Percentiles rank a stretch among this genome's conserved stretches.
phyloP scores from a whole-genome alignment of 177 flowering plant species.

The Vitis hybrid region DNA sequence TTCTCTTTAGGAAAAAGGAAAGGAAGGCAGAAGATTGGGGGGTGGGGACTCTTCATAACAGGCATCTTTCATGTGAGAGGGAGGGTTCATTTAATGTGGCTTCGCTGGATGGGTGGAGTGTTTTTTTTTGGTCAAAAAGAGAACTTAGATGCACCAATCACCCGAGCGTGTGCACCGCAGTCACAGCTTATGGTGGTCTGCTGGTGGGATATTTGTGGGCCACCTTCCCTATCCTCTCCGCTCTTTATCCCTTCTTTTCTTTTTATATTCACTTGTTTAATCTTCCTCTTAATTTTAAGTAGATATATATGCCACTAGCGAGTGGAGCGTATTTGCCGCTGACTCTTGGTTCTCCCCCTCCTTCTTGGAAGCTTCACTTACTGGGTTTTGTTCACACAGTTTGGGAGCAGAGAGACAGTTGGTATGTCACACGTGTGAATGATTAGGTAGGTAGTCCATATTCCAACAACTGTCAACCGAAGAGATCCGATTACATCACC shows the following conservation, averaged over 20 bases:
- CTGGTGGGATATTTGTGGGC: slow-evolving; percentile 15
- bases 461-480: slow-evolving; percentile 6
- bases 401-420: neutral
- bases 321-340: neutral
- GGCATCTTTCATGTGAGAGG: no score
- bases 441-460: neutral
- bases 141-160: neutral
- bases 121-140: no score
- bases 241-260: neutral
- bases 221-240: neutral
- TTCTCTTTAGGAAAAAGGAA: neutral
- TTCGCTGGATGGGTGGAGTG: no score
- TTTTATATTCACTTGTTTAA: neutral
- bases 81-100: no score
- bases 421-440: neutral
- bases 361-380: neutral
- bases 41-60: no score
- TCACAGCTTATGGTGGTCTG: slow-evolving; percentile 22
- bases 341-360: neutral
- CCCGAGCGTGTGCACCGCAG: slow-evolving; percentile 17
- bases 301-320: neutral
- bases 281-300: neutral
- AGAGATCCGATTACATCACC: neutral
- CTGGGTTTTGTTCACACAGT: neutral
- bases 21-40: neutral